A percentile compares a stretch with the other conserved stretches of the same genome.
These are phyloP conservation scores for Xylariaceae sp. DNA, from an alignment of 2,329 filamentous ascomycete species.

Conservation along the genomic window DNA sequence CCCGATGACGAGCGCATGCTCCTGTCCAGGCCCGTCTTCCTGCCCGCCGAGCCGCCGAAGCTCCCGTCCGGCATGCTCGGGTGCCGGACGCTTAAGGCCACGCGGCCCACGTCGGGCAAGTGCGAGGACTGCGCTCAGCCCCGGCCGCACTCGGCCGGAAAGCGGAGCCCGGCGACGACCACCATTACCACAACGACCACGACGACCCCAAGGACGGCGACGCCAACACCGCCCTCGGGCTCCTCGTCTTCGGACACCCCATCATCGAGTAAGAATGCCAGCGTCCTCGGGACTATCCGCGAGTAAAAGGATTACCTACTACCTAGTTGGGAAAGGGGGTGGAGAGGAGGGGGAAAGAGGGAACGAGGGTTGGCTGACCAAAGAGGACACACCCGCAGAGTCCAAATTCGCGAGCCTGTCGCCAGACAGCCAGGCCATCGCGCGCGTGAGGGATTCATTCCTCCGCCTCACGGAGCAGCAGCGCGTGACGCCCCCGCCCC, in stretches of 20 bases:
- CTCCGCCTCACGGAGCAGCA: conserved; percentile 2
- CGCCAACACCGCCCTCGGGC: too few species aligned
- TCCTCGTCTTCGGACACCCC: too few species aligned
- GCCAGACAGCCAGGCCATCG: conserved; percentile 1
- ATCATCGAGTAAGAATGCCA: neutral
- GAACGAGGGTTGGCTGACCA: too few species aligned
- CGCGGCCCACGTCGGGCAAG: conserved; percentile 13
- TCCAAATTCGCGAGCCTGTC: conserved; percentile 1
- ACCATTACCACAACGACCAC: too few species aligned
- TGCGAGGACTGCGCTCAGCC: conserved; percentile 13
- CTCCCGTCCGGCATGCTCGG: conserved; percentile 10
- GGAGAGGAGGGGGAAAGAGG: too few species aligned
- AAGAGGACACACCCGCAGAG: neutral
- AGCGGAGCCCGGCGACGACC: too few species aligned
- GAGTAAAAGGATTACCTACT: too few species aligned
- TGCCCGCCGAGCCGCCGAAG: conserved; percentile 13
- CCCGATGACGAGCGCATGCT: conserved; percentile 11
- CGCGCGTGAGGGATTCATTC: conserved; percentile 4
- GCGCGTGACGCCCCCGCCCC: conserved; percentile 1
- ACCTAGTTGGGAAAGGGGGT: too few species aligned
- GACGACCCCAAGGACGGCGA: too few species aligned
- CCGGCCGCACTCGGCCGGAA: too few species aligned
- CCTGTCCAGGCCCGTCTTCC: conserved; percentile 14
- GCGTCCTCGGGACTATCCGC: neutral
- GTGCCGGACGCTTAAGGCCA: conserved; percentile 14